Evolutionary conservation across 2,329 filamentous ascomycete genomes (phyloP), one percentile per base, ranked within the genome.

Genomic region (Penicillium sp.): DNA sequence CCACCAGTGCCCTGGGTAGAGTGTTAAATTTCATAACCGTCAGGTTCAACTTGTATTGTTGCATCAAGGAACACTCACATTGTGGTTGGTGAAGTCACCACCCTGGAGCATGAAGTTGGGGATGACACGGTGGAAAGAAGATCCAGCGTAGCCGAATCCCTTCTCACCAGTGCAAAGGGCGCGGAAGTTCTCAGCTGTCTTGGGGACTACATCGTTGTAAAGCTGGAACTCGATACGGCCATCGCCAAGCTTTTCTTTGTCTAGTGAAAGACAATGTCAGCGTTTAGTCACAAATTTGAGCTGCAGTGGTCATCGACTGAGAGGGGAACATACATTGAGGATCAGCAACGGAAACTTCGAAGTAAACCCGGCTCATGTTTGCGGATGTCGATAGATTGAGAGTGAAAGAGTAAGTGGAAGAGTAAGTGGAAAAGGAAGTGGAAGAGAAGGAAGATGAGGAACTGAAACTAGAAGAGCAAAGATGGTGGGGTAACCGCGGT

Each of bases 71-170:
- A 7, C 33, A 78, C 89, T 75, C 83, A 95, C 91, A 79, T 95
- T 93, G 72, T 89, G 88, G 73, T 89, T 88, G 79, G 91, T 95
- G 82, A 95, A 95, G 83, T 95, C 91, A 84, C 91, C 91, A 75
- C 91, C 91, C 84, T 96, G 91, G 68, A 93, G 87, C 91, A 96
- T 96, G 84, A 96, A 95, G 56, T 90, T 78, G 67, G 89, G 88
- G 79, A 96, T 96, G 78, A 96, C 89, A 69, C 91, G 90, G 85
- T 96, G 91, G 87, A 95, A 95, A 64, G 85, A 84, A 68, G 90
- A 93, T 74, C 85, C 86, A 74, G 84, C 76, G 83, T 93, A 96
- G 70, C 90, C 90, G 76, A 88, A 91, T 74, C 89, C 90, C 80
- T 91, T 88, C 82, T 90, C 85, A 69, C 86, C 86, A 60, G 87